Base-by-base conservation (phyloP, 2,329 filamentous ascomycete species). In the Fusarium chlamydosporum region DNA sequence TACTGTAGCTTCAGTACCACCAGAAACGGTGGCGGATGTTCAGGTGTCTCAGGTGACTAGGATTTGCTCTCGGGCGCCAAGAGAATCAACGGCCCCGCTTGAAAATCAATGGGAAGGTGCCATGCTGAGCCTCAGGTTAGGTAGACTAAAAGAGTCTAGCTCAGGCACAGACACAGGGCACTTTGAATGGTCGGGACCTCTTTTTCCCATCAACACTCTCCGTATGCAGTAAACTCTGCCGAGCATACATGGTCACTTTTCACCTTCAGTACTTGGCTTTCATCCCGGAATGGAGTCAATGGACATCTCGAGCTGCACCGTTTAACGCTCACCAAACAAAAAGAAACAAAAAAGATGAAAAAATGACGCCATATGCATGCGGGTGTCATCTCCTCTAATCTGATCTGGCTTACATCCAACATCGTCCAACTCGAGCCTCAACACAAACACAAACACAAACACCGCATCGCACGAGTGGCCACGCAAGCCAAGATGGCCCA, bases 161-260 rank as follows among this genome's bases (percentile, higher is more conserved):
- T 38, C 41, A 46, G 33, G 29, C 41, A 45, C 41, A 46, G 33
- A 26, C 47, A 40, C 40, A 61, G 55, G 62, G 31, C 40, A 48
- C 31, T 46, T 46, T 47, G n/a, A 40, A 16, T 37, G 42, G 40
- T 45, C 56, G 46, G 48, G 57, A 12, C 46, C 43, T 55, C 48
- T 69, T 67, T 70, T 70, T 67, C 62, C 67, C 47, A 67, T 64
- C 67, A 67, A 70, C 67, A 67, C 38, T 13, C 33, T 67, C 42
- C 53, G 35, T 60, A 40, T 63, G 37, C 41, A 38, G 47, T 50
- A 50, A 38, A 46, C 54, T 51, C 41, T 27, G 54, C 65, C 57
- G 45, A 67, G 45, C 47, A 61, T 55, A 53, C 45, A 61, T 43
- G 45, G 41, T 43, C 45, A 41, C 33, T 16, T 37, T 38, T 26